A percentile compares a stretch with the other conserved stretches of the same genome.
phyloP scores from a whole-genome alignment of 805 yeast species.

The Cyberlindnera xylosilytica region DNA sequence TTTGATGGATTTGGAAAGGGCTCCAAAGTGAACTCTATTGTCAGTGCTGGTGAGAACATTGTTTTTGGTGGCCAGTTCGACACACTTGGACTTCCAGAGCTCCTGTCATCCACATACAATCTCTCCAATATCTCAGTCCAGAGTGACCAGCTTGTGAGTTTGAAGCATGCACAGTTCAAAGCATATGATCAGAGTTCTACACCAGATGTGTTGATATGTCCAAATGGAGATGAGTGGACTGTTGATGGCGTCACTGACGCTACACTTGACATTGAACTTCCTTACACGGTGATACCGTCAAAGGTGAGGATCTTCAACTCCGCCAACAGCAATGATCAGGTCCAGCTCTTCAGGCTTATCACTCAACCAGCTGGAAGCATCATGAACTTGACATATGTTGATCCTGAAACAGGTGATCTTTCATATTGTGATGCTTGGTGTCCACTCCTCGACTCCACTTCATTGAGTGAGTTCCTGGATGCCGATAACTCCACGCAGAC shows the following conservation, averaged over 20 bases:
- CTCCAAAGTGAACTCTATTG: slow-evolving; percentile 60
- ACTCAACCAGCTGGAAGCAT: slow-evolving; percentile 82
- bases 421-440: slow-evolving; percentile 85
- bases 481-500: slow-evolving; percentile 9
- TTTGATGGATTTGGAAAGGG: slow-evolving; percentile 74
- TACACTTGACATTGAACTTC: slow-evolving; percentile 60
- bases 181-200: slow-evolving; percentile 36
- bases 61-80: slow-evolving; percentile 79
- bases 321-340: slow-evolving; percentile 37
- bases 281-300: slow-evolving; percentile 59
- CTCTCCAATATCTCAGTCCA: slow-evolving; percentile 41
- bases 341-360: slow-evolving; percentile 64
- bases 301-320: slow-evolving; percentile 73
- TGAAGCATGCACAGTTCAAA: slow-evolving; percentile 52
- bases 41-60: slow-evolving; percentile 48
- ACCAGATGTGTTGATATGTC: slow-evolving; percentile 43
- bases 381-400: slow-evolving; percentile 85
- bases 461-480: slow-evolving; percentile 27
- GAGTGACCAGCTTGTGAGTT: slow-evolving; percentile 59
- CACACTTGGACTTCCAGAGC: slow-evolving; percentile 35
- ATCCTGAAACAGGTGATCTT: slow-evolving; percentile 60
- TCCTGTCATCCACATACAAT: slow-evolving; percentile 30
- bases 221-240: slow-evolving; percentile 55
- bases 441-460: slow-evolving; percentile 52
- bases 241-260: slow-evolving; percentile 48